Evolutionary conservation across 345 rosid species (phyloP), one percentile per base, ranked within the genome.

Genomic region (Garcia nutans): DNA sequence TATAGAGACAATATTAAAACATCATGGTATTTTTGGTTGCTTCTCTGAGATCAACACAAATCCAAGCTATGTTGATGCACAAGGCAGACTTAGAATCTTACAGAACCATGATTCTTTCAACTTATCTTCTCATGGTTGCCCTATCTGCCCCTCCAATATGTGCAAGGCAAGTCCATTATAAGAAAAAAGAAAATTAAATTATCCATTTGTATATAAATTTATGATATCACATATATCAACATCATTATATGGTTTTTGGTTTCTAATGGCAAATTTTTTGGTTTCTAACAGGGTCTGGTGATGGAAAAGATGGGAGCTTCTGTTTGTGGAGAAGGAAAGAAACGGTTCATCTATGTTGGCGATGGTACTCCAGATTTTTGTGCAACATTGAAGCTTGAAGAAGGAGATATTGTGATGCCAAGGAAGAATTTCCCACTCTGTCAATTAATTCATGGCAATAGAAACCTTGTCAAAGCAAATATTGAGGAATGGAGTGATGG

Each of bases 141-240:
- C 59, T 6, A 74, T 80, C 72, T 80, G 83, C 73, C 83, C 79
- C 37, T 72, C 79, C 54, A 83, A 80, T 65, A 80, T 80, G 83
- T 80, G 83, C 79, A 83, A 83, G 83, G 86, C 72, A 72, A 54
- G 77, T 73, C 31, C 50, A 16, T 10, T 52, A 6, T 11, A 28
- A 28, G 2, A 28, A 1, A 28, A 28, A 28, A 28, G 31, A 28
- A 28, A 28, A 28, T 28, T 28, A 28, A 28, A 28, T 2, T 28
- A 33, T 37, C 41, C 41, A 37, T 37, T 37, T 5, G 5, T 5
- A 37, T 37, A 37, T 37, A 37, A 37, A 37, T 37, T 37, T 6
- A n/a, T n/a, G n/a, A n/a, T n/a, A 37, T 37, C 41, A 37, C 31
- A 28, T 28, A 28, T 5, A 37, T 37, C 41, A 37, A 37, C 41